Conservation (phyloP, 2,329 filamentous ascomycete species). For the Fusarium sp. region DNA sequence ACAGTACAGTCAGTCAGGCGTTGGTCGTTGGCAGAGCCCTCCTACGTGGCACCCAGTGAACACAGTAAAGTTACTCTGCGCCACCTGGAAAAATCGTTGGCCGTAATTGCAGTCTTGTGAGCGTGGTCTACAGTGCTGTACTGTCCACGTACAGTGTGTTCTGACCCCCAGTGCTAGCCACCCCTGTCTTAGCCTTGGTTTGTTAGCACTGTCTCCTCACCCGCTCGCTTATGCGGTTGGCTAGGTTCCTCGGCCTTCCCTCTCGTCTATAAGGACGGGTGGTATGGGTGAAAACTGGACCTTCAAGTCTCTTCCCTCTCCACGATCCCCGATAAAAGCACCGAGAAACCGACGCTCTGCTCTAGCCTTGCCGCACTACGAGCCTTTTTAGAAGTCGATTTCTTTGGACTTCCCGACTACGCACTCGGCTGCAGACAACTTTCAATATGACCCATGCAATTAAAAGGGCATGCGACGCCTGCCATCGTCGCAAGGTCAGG, state of each 20-base stretch:
- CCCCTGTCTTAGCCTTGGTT: not conserved
- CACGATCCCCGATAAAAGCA: constrained; percentile 16
- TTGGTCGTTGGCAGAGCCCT: constrained; percentile 4
- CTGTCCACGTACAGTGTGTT: no score
- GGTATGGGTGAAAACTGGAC: constrained; percentile 29
- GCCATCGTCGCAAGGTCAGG: constrained; percentile 78
- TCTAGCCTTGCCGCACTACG: constrained; percentile 3
- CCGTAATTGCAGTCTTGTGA: not conserved
- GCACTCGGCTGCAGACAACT: constrained; percentile 12
- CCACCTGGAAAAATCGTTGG: constrained; percentile 1
- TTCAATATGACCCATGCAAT: constrained; percentile 58
- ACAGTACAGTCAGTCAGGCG: no score
- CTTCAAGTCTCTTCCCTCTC: constrained; percentile 13
- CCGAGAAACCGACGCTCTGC: constrained; percentile 15
- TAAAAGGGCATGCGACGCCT: constrained; percentile 75
- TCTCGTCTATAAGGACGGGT: constrained; percentile 14
- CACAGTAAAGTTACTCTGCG: not conserved
- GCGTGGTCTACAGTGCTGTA: no score
- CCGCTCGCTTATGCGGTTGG: constrained; percentile 30
- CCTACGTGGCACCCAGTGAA: constrained; percentile 28
- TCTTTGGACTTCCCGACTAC: constrained; percentile 14
- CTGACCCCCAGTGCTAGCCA: no score
- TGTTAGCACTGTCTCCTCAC: constrained; percentile 27
- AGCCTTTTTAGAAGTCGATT: constrained; percentile 26
- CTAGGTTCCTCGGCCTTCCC: constrained; percentile 21